A percentile compares a stretch with the other conserved stretches of the same genome.
Evolutionary conservation across 352 stramenopile genomes (phyloP).

Genomic region (Aphanomyces stellatus): DNA sequence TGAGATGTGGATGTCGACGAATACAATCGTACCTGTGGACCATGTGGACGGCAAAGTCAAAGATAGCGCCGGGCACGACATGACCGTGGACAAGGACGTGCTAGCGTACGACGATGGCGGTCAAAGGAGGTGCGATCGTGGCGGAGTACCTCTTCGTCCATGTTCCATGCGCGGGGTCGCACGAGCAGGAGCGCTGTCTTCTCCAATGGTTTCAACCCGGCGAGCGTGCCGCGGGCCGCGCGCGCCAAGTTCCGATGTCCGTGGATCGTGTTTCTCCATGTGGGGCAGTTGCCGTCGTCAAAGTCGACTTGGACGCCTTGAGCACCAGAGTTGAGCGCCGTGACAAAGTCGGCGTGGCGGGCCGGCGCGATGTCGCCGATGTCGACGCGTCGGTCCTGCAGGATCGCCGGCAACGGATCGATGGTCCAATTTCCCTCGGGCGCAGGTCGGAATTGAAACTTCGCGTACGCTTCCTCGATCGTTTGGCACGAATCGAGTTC

Average conservation of each 20-base stretch:
- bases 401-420: neutral
- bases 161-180: slow-evolving; percentile 13
- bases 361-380: slow-evolving; percentile 12
- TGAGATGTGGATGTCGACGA: too few relatives aligned
- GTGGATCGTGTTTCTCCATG: slow-evolving; percentile 4
- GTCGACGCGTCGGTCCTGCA: slow-evolving; percentile 6
- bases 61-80: neutral
- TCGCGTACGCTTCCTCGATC: neutral
- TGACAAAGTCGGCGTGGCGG: neutral
- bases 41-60: slow-evolving; percentile 18
- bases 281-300: slow-evolving; percentile 9
- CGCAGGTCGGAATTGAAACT: neutral
- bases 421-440: slow-evolving; percentile 8
- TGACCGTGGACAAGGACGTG: slow-evolving; percentile 4
- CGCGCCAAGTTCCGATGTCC: slow-evolving; percentile 2
- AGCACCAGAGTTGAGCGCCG: slow-evolving; percentile 9
- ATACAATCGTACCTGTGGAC: slow-evolving; percentile 11
- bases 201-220: neutral
- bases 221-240: neutral
- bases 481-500: slow-evolving; percentile 1
- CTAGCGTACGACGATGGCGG: neutral
- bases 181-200: neutral
- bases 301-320: slow-evolving; percentile 17
- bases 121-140: neutral
- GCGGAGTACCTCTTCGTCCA: slow-evolving; percentile 16